phyloP scores from a whole-genome alignment of 495 filamentous ascomycete species.

The Xeromyces bisporus region DNA sequence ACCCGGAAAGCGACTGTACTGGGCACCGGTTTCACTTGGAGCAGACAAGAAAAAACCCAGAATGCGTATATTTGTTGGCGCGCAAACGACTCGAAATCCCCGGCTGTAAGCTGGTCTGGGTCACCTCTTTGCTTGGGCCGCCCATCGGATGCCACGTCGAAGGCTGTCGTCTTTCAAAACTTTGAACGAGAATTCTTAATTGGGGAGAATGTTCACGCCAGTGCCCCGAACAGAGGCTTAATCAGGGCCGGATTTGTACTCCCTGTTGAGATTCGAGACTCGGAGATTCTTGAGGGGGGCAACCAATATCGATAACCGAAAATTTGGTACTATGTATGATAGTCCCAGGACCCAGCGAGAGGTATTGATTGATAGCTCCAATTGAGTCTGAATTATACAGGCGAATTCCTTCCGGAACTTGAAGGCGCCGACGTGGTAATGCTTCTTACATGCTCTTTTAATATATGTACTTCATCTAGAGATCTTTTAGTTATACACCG shows the following conservation, averaged over 20 bases:
- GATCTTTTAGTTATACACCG: no score
- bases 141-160: conserved; percentile 3
- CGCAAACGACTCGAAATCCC: conserved; percentile 1
- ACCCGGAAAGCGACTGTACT: conserved; percentile 4
- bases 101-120: conserved; percentile 6
- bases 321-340: no score
- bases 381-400: no score
- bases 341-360: no score
- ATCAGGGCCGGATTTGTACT: conserved; percentile 7
- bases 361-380: no score
- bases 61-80: conserved; percentile 6
- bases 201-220: neutral
- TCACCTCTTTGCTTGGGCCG: conserved; percentile 6
- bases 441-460: no score
- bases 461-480: no score
- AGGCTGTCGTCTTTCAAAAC: conserved; percentile 7
- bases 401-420: no score
- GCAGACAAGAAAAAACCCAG: conserved; percentile 1
- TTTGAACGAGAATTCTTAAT: conserved; percentile 3
- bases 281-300: no score
- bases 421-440: no score
- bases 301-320: no score
- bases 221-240: no score
- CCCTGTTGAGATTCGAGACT: neutral
- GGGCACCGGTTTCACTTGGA: conserved; percentile 6